Evolutionary conservation across 2,329 filamentous ascomycete species (phyloP), one percentile per base, ranked within the genome.

Genomic region (Cordyceps cicadae): DNA sequence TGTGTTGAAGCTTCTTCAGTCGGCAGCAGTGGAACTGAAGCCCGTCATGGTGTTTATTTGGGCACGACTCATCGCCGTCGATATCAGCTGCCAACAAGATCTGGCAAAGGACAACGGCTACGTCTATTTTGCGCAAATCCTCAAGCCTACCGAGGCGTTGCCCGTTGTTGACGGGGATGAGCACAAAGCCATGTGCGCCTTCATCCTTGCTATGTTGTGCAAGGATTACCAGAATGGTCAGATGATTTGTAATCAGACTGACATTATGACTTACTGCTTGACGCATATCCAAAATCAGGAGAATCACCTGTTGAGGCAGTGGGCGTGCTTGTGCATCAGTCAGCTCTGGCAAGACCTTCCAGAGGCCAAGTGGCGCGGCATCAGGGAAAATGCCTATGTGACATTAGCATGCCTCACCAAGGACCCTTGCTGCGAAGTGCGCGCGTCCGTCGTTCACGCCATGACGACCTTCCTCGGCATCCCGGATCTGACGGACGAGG

Each of bases 21-120:
- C 94, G 5, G 93, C 95, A 52, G 94, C 94, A 0, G 84, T 91
- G 52, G 94, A 99, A 73, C 77, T 99, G 63, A 97, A 97, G 70
- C 93, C 94, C 0, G 92, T 97, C 63, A 97, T 99, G 94, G 92
- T 99, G 5, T 99, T 97, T 73, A 99, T 99, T 64, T 99, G 94
- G 94, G 92, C 94, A 6, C 85, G 94, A 54, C 91, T 99, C 49
- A 84, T 99, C 65, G 94, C 94, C 8, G 94, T 99, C 6, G 94
- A 99, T 70, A 87, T 94, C 62, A 90, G 90, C 1, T 97, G 94
- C 69, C 94, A 99, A 72, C 87, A 87, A 64, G 94, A 99, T 72
- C 79, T 99, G 14, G 85, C 97, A 67, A 97, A 97, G 74, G 94
- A 99, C 70, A 96, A 92, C 68, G 94, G 94, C 7, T 97, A 96